Evolutionary conservation across 768 basidiomycete species (phyloP), one percentile per base, ranked within the genome.

Genomic region (Agaricus subrufescens): DNA sequence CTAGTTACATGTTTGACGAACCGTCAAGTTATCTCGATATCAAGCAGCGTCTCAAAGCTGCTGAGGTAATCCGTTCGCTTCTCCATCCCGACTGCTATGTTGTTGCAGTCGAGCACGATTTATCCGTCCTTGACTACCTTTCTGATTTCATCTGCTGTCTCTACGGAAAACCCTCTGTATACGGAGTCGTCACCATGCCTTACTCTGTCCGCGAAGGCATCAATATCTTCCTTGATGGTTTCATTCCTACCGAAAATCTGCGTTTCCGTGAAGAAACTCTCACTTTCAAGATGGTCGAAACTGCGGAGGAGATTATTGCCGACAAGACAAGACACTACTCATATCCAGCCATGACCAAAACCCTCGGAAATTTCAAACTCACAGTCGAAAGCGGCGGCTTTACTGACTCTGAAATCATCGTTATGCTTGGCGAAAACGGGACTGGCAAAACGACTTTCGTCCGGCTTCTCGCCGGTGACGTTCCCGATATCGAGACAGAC

Each of bases 391-490:
- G 71, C 0, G 97, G 97, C 26, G 82, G 82, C 34, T 99, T 98
- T 75, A 95, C 96, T n/a, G 95, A 98, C 68, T 98, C 95, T 2
- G 97, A 99, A 70, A 99, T 99, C 70, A 93, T 99, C 64, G 97
- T 99, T 70, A 91, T 99, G 87, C 77, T 99, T 34, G 97, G 97
- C 59, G 97, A 99, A 81, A 99, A 99, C 72, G 97, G 97, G 49
- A 99, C 94, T 2, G 95, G 97, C 39, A 99, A 99, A 79, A 98
- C 97, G 44, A 99, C 97, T 1, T 93, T 99, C 69, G 94, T 99
- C 55, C 91, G 95, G 59, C 75, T 99, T 53, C 80, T 99, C 50
- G 94, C 94, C 1, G 97, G 97, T 39, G 95, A 97, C 63, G 84
- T 79, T 19, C 96, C 96, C 4, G 97, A 99, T 73, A 67, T 77